These are phyloP conservation scores for Leccinum olivaceopallidum DNA, from an alignment of 768 basidiomycete genomes.

Conservation along the genomic window DNA sequence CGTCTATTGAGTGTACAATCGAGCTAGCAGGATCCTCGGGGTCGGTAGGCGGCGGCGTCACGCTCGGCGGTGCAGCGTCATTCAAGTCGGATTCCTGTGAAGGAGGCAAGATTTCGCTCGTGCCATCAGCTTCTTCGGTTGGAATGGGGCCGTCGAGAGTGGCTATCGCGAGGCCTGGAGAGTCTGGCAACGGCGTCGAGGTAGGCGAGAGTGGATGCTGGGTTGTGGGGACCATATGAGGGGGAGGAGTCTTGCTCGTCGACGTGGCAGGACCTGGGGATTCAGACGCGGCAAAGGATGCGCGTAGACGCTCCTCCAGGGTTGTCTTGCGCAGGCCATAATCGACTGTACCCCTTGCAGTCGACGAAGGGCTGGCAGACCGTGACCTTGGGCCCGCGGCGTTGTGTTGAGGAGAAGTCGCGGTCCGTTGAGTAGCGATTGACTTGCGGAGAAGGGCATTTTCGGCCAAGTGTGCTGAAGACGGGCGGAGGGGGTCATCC, in stretches of 20 bases:
- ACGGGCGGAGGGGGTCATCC: conserved; percentile 32
- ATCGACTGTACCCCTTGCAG: conserved; percentile 18
- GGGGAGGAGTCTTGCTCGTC: conserved; percentile 41
- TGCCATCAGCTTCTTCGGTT: conserved; percentile 2
- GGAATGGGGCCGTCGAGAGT: background rate
- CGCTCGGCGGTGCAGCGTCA: background rate
- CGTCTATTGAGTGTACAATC: background rate
- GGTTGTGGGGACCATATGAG: conserved; percentile 25
- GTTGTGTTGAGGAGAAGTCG: conserved; percentile 36
- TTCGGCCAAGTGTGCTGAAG: conserved; percentile 60
- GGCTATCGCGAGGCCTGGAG: conserved; percentile 25
- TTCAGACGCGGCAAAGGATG: too few species aligned
- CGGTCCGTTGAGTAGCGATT: conserved; percentile 51
- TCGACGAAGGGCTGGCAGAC: conserved; percentile 26
- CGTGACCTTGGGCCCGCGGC: conserved; percentile 19
- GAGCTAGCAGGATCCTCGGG: background rate
- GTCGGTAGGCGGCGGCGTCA: background rate
- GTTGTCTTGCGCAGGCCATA: conserved; percentile 49
- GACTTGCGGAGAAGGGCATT: conserved; percentile 66
- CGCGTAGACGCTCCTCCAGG: conserved; percentile 27
- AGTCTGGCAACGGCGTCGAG: conserved; percentile 45
- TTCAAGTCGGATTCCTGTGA: conserved; percentile 3
- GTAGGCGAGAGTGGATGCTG: conserved; percentile 43
- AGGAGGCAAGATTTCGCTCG: background rate
- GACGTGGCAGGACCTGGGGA: too few species aligned